Base-by-base conservation (phyloP, 768 basidiomycete species). In the Mycena rebaudengoi region DNA sequence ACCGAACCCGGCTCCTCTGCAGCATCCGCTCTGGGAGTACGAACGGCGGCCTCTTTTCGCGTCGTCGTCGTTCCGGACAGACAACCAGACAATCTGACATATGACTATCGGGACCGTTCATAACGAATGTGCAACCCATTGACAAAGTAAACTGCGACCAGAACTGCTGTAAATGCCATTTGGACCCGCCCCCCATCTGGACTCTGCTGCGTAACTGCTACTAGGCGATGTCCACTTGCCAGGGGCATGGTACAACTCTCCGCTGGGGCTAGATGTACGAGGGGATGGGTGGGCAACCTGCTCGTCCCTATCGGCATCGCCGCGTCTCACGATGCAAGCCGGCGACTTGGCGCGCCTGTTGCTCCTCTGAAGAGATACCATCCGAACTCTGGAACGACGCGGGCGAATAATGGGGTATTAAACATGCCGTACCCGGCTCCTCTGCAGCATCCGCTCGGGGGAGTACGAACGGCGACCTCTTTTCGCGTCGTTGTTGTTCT, bases 401-500 rank as follows among this genome's bases (percentile, higher is more conserved):
- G 62, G 52, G 28, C 62, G 39, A 57, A 37, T 30, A 35, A 45
- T 21, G 54, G 41, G 52, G 54, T 50, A 35, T 23, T 16, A 25
- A 48, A 35, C n/a, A 7, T 32, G 32, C 62, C 53, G 53, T 18
- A 43, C 21, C 54, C 53, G 62, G 51, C 51, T 32, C 28, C 12
- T 29, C 48, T 44, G 62, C 54, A 30, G 45, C 30, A 13, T 30
- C 33, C 12, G 53, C 53, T 44, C 23, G 16, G 53, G 5, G 13
- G 50, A 50, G 55, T 53, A 52, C 56, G 62, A 44, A 50, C 55
- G 62, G 62, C 28, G 56, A 40, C 55, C 50, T 29, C 55, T 26
- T 46, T 52, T 52, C 20, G 62, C 40, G 41, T 44, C 56, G 55
- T 44, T 45, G 56, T 52, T 44, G 55, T 57, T 33, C 45, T 4